These are phyloP conservation scores for Coniochaeta sp. DNA, from an alignment of 2,329 filamentous ascomycete genomes.

Conservation along the genomic window DNA sequence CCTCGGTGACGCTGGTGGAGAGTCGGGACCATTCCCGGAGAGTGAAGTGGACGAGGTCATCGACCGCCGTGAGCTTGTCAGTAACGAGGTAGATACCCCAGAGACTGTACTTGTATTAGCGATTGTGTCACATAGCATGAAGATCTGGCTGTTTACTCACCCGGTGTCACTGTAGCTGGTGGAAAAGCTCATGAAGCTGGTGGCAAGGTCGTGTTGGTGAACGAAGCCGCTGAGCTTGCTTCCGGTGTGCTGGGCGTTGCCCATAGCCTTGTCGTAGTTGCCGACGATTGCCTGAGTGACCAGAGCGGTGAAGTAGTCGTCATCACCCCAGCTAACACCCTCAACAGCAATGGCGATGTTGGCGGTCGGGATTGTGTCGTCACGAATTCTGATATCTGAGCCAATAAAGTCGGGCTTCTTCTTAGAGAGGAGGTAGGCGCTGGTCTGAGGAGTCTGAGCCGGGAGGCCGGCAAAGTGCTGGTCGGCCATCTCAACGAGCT, in stretches of 20 bases:
- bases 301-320: slow-evolving; percentile 97
- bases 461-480: slow-evolving; percentile 86
- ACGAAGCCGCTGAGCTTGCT: slow-evolving; percentile 96
- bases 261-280: slow-evolving; percentile 99
- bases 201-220: slow-evolving; percentile 90
- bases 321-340: slow-evolving; percentile 98
- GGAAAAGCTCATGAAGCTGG: slow-evolving; percentile 99
- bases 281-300: slow-evolving; percentile 98
- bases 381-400: slow-evolving; percentile 89
- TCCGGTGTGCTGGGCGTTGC: slow-evolving; percentile 92
- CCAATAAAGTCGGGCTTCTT: slow-evolving; percentile 90
- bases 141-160: slow-evolving; percentile 43
- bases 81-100: slow-evolving; percentile 99
- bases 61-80: slow-evolving; percentile 78
- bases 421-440: slow-evolving; percentile 72
- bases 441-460: slow-evolving; percentile 64
- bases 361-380: slow-evolving; percentile 91
- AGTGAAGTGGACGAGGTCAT: slow-evolving; percentile 96
- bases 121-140: background rate
- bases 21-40: slow-evolving; percentile 97
- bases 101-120: slow-evolving; percentile 53
- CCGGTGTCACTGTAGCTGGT: slow-evolving; percentile 99
- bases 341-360: slow-evolving; percentile 98
- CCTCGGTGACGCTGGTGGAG: slow-evolving; percentile 76
- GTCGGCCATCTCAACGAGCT: slow-evolving; percentile 93